Percentiles rank a stretch among this genome's conserved stretches.
Evolutionary conservation across 1,139 yeast species (phyloP).

Genomic region (Yamadazyma triangularis): DNA sequence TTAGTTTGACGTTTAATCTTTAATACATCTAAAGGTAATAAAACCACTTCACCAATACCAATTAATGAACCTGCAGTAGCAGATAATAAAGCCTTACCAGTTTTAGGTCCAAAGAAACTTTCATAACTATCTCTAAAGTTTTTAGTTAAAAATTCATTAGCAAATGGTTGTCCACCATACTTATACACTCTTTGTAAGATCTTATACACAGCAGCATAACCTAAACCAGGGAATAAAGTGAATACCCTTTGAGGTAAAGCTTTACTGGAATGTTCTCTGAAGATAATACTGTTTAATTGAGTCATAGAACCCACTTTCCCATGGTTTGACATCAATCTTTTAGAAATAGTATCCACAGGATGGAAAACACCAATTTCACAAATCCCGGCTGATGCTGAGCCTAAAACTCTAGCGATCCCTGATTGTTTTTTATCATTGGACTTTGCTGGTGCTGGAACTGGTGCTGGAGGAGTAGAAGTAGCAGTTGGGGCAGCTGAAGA

Average conservation of each 20-base stretch:
- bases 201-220: conserved; percentile 97
- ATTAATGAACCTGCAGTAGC: conserved; percentile 97
- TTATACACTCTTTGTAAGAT: conserved; percentile 96
- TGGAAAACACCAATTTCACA: conserved; percentile 96
- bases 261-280: conserved; percentile 75
- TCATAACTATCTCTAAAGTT: conserved; percentile 74
- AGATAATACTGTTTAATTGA: conserved; percentile 80
- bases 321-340: conserved; percentile 94
- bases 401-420: conserved; percentile 85
- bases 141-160: conserved; percentile 80
- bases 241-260: conserved; percentile 67
- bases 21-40: conserved; percentile 91
- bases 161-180: conserved; percentile 99
- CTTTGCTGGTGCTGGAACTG: conserved; percentile 33
- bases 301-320: conserved; percentile 59
- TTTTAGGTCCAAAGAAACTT: conserved; percentile 79
- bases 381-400: conserved; percentile 97
- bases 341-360: conserved; percentile 97
- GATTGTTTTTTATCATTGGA: conserved; percentile 77
- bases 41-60: conserved; percentile 96
- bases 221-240: conserved; percentile 94
- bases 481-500: too few relatives aligned
- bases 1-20: conserved; percentile 98
- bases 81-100: conserved; percentile 92
- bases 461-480: too few relatives aligned